Evolutionary conservation across 345 rosid species (phyloP).

Genomic region (Acer campestre): DNA sequence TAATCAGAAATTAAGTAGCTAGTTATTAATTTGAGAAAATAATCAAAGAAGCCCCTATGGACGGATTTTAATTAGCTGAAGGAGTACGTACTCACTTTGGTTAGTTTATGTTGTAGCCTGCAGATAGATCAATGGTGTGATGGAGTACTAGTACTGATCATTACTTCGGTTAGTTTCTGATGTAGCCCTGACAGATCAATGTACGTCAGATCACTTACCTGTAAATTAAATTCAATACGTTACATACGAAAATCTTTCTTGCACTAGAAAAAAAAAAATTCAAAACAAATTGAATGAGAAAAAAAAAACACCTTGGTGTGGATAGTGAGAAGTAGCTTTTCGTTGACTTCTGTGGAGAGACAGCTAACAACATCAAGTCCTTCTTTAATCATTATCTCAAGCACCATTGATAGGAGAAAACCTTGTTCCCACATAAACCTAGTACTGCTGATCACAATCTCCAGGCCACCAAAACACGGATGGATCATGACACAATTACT

Average conservation of each 20-base stretch:
- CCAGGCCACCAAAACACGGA: slow-evolving; percentile 45
- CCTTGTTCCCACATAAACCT: slow-evolving; percentile 25
- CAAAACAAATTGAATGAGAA: no score
- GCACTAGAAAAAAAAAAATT: not conserved
- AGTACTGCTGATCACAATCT: slow-evolving; percentile 41
- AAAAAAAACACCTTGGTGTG: slow-evolving; percentile 46
- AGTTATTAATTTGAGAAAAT: not conserved
- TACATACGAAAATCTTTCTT: not conserved
- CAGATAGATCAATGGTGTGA: slow-evolving; percentile 19
- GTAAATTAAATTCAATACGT: not conserved
- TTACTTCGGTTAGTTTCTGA: slow-evolving; percentile 38
- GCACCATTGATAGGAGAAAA: slow-evolving; percentile 47
- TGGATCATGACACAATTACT: slow-evolving; percentile 34
- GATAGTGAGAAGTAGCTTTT: slow-evolving; percentile 44
- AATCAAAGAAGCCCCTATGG: not conserved
- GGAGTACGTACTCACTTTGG: slow-evolving; percentile 33
- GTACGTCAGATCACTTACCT: slow-evolving; percentile 47
- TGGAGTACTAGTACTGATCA: slow-evolving; percentile 13
- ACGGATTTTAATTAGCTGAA: slow-evolving; percentile 12
- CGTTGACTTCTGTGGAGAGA: slow-evolving; percentile 50
- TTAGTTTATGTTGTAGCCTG: slow-evolving; percentile 40
- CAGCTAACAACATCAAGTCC: slow-evolving; percentile 55
- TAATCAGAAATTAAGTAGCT: slow-evolving; percentile 5
- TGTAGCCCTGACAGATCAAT: slow-evolving; percentile 44
- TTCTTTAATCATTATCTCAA: slow-evolving; percentile 46